Evolutionary conservation across 2,329 filamentous ascomycete genomes (phyloP).

Genomic region (Fusarium goolgardi): DNA sequence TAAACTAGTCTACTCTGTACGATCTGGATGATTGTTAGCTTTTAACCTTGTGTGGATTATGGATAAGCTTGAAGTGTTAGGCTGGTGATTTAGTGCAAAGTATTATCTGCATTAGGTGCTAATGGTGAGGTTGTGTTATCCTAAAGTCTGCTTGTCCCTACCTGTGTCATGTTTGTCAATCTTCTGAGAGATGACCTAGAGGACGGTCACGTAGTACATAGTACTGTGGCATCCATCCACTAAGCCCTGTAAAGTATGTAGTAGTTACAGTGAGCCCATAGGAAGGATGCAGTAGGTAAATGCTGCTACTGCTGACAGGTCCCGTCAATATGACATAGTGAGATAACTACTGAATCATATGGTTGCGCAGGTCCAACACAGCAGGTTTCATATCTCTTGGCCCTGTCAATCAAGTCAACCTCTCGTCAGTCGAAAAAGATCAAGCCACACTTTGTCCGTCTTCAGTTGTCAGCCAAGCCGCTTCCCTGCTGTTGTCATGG

Average conservation of each 20-base stretch:
- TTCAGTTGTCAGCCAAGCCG: conserved; percentile 29
- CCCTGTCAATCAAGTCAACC: conserved; percentile 6
- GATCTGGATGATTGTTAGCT: not conserved
- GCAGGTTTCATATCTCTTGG: conserved; percentile 17
- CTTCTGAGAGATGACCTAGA: not conserved
- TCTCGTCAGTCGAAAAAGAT: conserved; percentile 5
- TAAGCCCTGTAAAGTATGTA: not conserved
- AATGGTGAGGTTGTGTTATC: not conserved
- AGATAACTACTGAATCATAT: conserved; percentile 25
- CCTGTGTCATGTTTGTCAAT: no score
- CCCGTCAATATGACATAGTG: not conserved
- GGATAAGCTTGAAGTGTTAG: not conserved
- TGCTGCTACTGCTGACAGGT: not conserved
- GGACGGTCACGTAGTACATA: not conserved
- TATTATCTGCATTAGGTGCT: not conserved
- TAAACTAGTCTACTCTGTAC: no score
- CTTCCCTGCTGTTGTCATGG: not conserved
- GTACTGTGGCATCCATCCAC: not conserved
- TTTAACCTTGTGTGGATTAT: not conserved
- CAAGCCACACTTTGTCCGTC: conserved; percentile 28
- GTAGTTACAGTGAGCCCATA: no score
- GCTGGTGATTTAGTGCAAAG: no score
- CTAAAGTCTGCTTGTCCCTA: no score
- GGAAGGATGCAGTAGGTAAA: not conserved
- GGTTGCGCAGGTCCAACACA: not conserved